phyloP scores from a whole-genome alignment of 768 basidiomycete species.

The Termitomyces sp. region DNA sequence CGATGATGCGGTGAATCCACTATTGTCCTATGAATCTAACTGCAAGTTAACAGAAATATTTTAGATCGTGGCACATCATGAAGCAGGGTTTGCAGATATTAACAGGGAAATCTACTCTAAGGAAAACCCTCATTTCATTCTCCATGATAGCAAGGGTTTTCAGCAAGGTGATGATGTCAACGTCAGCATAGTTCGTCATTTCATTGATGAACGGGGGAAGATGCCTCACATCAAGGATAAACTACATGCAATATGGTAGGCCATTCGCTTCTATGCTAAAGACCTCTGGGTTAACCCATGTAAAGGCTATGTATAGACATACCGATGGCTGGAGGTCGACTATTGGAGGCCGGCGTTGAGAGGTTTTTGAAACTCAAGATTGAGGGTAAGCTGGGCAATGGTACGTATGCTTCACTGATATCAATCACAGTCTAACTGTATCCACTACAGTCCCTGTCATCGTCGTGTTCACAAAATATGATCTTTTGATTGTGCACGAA shows the following conservation, averaged over 20 bases:
- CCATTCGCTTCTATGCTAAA: not conserved
- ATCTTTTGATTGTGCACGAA: constrained; percentile 19
- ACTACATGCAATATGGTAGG: constrained; percentile 30
- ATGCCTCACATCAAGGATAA: constrained; percentile 23
- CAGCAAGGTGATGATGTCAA: constrained; percentile 26
- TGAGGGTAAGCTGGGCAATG: constrained; percentile 11
- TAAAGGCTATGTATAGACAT: constrained; percentile 30
- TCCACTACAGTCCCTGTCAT: constrained; percentile 27
- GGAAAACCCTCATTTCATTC: constrained; percentile 26
- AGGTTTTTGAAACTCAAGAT: constrained; percentile 22
- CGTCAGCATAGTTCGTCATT: constrained; percentile 23
- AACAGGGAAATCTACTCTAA: constrained; percentile 24
- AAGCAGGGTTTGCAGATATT: constrained; percentile 25
- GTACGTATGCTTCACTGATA: constrained; percentile 12
- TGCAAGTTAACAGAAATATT: not conserved
- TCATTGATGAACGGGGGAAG: constrained; percentile 21
- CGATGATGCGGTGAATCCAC: constrained; percentile 19
- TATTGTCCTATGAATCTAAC: not conserved
- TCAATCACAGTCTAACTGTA: not conserved
- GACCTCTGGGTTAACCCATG: not conserved
- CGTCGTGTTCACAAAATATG: constrained; percentile 34
- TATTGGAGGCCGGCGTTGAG: constrained; percentile 27
- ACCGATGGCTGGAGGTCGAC: constrained; percentile 23
- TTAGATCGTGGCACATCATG: constrained; percentile 21
- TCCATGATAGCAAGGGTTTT: constrained; percentile 32